phyloP scores from a whole-genome alignment of 2,329 filamentous ascomycete species.

The Botrytis fragariae region DNA sequence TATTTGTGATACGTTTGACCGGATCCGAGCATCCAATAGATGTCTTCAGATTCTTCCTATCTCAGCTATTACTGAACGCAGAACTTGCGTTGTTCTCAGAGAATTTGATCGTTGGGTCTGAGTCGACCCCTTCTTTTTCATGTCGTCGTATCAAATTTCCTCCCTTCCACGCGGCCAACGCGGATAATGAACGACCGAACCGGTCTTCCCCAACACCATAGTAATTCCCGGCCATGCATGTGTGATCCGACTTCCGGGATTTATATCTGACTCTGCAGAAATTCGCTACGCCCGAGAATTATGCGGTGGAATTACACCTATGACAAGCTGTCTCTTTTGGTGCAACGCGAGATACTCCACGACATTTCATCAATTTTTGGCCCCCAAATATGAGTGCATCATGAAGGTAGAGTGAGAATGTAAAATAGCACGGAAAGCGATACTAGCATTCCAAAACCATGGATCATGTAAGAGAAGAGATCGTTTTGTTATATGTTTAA shows the following conservation, averaged over 20 bases:
- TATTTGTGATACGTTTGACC: neutral
- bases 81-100: neutral
- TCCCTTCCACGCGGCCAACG: neutral
- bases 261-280: neutral
- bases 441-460: neutral
- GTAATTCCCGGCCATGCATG: neutral
- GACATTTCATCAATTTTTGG: neutral
- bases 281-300: neutral
- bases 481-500: no score
- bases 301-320: neutral
- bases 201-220: neutral
- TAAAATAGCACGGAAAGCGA: neutral
- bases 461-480: neutral
- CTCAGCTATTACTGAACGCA: neutral
- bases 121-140: neutral
- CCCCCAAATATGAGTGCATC: neutral
- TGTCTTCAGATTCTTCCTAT: neutral
- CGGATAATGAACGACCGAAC: neutral
- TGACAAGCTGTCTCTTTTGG: neutral
- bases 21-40: neutral
- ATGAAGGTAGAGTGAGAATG: neutral
- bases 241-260: neutral
- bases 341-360: neutral
- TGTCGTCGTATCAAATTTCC: neutral
- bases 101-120: neutral